Base-by-base conservation (phyloP, 2,329 filamentous ascomycete species). In the Clonostachys byssicola region DNA sequence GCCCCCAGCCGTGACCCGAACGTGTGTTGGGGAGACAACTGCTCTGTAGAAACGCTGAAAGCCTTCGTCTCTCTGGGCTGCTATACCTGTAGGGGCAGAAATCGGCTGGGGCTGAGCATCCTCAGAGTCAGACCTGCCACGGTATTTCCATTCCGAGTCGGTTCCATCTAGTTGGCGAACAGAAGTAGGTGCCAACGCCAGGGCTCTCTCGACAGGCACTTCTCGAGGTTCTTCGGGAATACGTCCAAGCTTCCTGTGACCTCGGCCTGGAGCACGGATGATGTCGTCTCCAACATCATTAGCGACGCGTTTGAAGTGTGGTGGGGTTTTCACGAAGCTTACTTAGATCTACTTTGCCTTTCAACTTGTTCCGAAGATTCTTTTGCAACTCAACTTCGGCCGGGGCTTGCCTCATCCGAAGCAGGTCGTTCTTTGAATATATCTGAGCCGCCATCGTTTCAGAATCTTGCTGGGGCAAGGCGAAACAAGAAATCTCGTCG, bases 41-140 rank as follows among this genome's bases (percentile, higher is more conserved):
- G 82, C 81, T 58, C 83, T 81, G 65, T 82, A 85, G 58, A 86
- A 86, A 45, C 77, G 73, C 60, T 83, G 77, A 54, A 86, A 86
- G n/a, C 83, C 83, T 59, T 85, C 80, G 34, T 74, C 75, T 54
- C 78, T 75, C 59, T 85, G 81, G 23, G 78, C 75, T 36, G 61
- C 64, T 34, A 77, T 61, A 9, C 72, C 77, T 17, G 71, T 61
- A 12, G 81, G 81, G 18, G 80, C 80, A 44, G 75, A 65, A 35
- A 81, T 65, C 7, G 79, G 78, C 42, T 75, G 75, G 40, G 59
- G 64, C 40, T 63, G 61, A 16, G 60, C 56, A n/a, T 67, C 55
- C 51, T 78, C 71, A 2, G 67, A 68, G 16, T 68, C 68, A 43
- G 63, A 68, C 46, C 77, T 65, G 44, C 74, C 70, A 36, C 67